Base-by-base conservation (phyloP, 257 asterid genomes). In the Solanum clarkiae region DNA sequence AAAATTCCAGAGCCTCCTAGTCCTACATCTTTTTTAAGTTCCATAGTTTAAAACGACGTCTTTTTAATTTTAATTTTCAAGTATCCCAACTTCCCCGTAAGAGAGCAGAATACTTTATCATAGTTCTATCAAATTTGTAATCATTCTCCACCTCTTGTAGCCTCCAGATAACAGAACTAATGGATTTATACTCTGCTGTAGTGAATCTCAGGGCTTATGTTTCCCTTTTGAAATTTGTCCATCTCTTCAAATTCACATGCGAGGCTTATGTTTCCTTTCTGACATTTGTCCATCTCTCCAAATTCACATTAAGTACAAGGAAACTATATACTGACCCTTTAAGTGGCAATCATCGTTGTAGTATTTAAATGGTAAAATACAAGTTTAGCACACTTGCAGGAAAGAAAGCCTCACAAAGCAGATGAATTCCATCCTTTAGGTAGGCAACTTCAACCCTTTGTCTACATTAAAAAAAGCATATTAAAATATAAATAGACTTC, bases 1-100 rank as follows among this genome's bases (percentile, higher is more conserved):
- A 94, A 91, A 9, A 87, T 91, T 36, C 94, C 93, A 14, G 24
- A 87, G 62, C 95, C 95, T 26, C 95, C 93, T 15, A 84, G 85
- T 84, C 92, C 94, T 69, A 49, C 87, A 32, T 91, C 92, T 12
- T 89, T 91, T 55, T 81, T 85, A 0, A 90, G 91, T 84, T 17
- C 91, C 24, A 8, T 63, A 7, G 79, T 22, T 22, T 2, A 32
- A 69, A 60, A 60, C 22, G 59, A 13, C 32, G 16, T 75, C 18
- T 47, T 47, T 22, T 47, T 42, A 16, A 69, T 51, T 69, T 36
- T n/a, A 16, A 26, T 7, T 69, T 69, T 5, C 77, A 69, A 69
- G 24, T 36, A 36, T 69, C 22, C 53, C 51, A 72, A 72, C 40
- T 72, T 72, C 0, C 32, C 18, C 56, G 45, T 44, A 26, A n/a